Percentiles rank a stretch among this genome's conserved stretches.
Evolutionary conservation across 176 grass and related monocot species (phyloP).

Genomic region (Eleusine coracana): DNA sequence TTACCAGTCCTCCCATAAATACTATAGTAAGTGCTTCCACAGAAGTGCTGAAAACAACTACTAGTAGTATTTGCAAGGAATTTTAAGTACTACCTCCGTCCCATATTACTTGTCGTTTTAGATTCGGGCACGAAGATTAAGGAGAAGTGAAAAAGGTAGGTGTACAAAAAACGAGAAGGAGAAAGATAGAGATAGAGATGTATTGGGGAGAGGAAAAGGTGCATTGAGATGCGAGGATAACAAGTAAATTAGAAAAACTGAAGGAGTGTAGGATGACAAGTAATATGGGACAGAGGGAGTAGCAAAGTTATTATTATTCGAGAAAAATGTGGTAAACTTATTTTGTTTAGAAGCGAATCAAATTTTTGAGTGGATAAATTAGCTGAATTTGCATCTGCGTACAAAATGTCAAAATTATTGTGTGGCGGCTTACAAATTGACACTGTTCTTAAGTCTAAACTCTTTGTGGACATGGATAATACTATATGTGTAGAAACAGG

Average conservation of each 20-base stretch:
- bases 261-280: no score
- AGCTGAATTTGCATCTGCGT: not conserved
- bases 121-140: no score
- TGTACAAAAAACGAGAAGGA: no score
- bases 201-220: no score
- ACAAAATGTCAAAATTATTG: not conserved
- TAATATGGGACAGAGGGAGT: no score
- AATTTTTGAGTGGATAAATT: not conserved
- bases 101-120: no score
- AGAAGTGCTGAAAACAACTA: constrained; percentile 3
- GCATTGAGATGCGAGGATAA: no score
- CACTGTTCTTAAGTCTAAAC: not conserved
- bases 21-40: not conserved
- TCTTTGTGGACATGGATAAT: not conserved
- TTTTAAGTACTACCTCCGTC: no score
- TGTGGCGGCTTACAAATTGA: not conserved
- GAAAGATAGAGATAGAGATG: no score
- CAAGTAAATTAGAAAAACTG: no score
- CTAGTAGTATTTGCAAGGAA: constrained; percentile 11
- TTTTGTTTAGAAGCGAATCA: not conserved
- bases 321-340: not conserved
- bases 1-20: not conserved
- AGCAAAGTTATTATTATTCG: not conserved
- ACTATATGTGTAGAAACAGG: not conserved
- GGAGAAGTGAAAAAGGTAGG: no score